Percentiles rank a stretch among this genome's conserved stretches.
phyloP scores from a whole-genome alignment of 2,329 filamentous ascomycete genomes.

The Penicillium paneum region DNA sequence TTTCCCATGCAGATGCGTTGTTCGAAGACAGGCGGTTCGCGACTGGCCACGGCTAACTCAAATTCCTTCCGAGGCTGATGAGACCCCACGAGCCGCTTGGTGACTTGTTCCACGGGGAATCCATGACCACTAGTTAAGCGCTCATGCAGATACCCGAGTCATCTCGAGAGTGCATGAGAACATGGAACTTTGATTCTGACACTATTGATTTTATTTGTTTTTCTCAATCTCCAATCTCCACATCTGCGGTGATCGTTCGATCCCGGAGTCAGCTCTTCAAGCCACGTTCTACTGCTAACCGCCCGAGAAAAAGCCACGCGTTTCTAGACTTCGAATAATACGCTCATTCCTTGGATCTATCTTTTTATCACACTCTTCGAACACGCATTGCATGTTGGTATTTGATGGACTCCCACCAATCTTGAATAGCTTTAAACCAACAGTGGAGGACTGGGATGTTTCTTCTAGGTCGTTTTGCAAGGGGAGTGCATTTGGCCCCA shows the following conservation, averaged over 20 bases:
- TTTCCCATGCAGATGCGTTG: not conserved
- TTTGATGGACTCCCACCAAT: not conserved
- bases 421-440: not conserved
- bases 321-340: not conserved
- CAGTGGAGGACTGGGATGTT: not conserved
- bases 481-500: not conserved
- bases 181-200: constrained; percentile 13
- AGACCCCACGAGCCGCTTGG: constrained; percentile 16
- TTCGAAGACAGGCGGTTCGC: constrained; percentile 15
- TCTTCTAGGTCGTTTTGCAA: not conserved
- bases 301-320: constrained; percentile 1
- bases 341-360: not conserved
- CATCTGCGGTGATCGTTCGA: not conserved
- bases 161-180: constrained; percentile 7
- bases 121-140: constrained; percentile 27
- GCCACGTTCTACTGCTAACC: constrained; percentile 4
- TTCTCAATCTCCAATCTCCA: not conserved
- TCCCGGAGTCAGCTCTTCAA: not conserved
- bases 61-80: constrained; percentile 22
- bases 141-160: constrained; percentile 9
- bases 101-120: constrained; percentile 21
- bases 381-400: not conserved
- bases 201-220: no score
- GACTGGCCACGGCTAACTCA: constrained; percentile 16
- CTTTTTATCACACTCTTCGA: not conserved